These are phyloP conservation scores for Clathrus columnatus DNA, from an alignment of 768 basidiomycete genomes.

Conservation along the genomic window DNA sequence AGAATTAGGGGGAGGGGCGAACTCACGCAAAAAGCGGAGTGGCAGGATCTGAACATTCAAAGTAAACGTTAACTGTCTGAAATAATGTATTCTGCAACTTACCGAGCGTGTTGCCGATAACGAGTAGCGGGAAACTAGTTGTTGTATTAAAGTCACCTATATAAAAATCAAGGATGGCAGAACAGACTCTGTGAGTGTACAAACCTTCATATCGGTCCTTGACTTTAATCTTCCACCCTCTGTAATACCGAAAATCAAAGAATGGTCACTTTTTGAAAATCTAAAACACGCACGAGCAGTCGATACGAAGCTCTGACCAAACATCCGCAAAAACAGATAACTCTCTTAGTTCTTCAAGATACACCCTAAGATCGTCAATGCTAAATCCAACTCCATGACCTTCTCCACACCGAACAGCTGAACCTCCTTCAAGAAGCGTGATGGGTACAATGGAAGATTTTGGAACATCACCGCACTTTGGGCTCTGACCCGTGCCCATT, in stretches of 20 bases:
- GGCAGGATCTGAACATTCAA: background rate
- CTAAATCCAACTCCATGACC: conserved; percentile 10
- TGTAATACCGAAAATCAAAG: conserved; percentile 1
- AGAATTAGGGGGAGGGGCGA: background rate
- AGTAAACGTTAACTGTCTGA: background rate
- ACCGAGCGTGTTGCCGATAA: conserved; percentile 33
- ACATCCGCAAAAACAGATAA: conserved; percentile 17
- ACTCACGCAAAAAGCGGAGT: conserved; percentile 1
- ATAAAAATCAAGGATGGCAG: background rate
- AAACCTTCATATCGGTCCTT: conserved; percentile 6
- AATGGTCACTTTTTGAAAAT: background rate
- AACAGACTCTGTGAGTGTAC: background rate
- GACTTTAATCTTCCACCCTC: background rate
- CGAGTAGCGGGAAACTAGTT: conserved; percentile 31
- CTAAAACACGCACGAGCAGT: background rate
- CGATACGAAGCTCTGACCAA: conserved; percentile 1
- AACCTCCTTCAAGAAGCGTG: background rate
- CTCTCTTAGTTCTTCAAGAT: conserved; percentile 5
- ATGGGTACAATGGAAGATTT: background rate
- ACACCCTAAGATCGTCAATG: conserved; percentile 8
- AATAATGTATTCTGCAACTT: background rate
- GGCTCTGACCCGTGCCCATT: background rate
- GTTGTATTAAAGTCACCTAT: conserved; percentile 29
- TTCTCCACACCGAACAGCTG: conserved; percentile 15
- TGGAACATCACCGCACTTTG: background rate